A percentile compares a stretch with the other conserved stretches of the same genome.
Conservation (phyloP, 257 asterid genomes). For the Plantago ovata region DNA sequence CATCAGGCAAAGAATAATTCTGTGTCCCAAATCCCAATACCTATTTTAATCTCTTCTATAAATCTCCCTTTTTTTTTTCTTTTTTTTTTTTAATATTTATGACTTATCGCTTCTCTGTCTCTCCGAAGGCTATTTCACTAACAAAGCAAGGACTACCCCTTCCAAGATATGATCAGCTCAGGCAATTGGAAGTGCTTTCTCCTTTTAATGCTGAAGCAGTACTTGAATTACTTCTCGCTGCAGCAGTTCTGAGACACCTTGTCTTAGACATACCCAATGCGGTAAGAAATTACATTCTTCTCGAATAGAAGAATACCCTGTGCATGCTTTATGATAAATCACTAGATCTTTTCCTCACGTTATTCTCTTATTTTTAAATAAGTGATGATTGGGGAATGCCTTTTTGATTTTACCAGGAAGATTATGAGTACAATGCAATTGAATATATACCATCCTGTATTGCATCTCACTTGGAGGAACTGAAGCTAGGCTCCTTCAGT, state of each 20-base stretch:
- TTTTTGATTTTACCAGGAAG: background rate
- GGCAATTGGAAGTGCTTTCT: background rate
- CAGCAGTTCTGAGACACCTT: background rate
- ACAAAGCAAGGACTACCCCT: background rate
- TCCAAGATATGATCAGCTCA: background rate
- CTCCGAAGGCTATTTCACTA: background rate
- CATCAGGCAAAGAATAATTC: no score
- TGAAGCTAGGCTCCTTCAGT: background rate
- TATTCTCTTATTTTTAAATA: background rate
- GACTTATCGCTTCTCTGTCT: background rate
- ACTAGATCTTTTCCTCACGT: background rate
- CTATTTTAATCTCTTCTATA: no score
- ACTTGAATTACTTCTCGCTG: background rate
- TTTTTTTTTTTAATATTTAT: no score
- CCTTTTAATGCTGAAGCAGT: background rate
- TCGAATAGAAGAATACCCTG: background rate
- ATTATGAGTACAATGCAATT: background rate
- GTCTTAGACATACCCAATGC: background rate
- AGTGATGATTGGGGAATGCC: background rate
- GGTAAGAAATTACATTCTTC: background rate
- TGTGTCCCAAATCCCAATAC: no score
- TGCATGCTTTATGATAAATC: background rate
- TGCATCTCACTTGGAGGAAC: conserved; percentile 1
- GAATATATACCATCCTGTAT: background rate
- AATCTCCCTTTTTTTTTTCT: no score